Evolutionary conservation across 805 yeast genomes (phyloP), one percentile per base, ranked within the genome.

Genomic region (Cyberlindnera mississippiensis): DNA sequence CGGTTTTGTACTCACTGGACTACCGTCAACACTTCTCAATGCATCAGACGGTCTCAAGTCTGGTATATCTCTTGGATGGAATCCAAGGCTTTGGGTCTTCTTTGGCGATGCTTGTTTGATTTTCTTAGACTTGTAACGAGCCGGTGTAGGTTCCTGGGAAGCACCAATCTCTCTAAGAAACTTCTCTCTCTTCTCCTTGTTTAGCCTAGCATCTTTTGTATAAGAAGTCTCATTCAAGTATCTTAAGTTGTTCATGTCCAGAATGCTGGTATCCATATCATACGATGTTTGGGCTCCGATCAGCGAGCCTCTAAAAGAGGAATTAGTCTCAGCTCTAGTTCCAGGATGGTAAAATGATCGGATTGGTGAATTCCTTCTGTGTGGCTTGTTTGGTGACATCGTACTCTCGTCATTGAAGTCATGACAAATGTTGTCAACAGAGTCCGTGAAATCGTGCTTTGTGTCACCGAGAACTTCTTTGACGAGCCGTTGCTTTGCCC

Each of bases 151-250:
- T 6, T 29, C 27, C 1, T 42, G 45, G 3, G 41, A 28, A 2
- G 39, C 27, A 27, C 36, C 18, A 10, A 46, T 19, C 10, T 13
- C 28, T 3, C 36, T 15, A 10, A 53, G 28, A 26, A 51, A 46
- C 17, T 37, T 35, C 16, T 53, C 52, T n/a, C 57, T 45, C 24
- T 53, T 52, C 32, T 46, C 27, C 11, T 42, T 46, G 33, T 52
- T 53, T 12, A 24, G 20, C 17, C 34, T 28, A 6, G 34, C 6
- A 14, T 41, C 51, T 9, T 34, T 34, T 4, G 35, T 29, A 24
- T 37, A 50, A 0, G 41, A 33, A n/a, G 45, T 46, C 4, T 45
- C 44, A 17, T 55, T 49, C 26, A 51, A 33, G 33, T 45, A 52
- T 16, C 49, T 34, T 24, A 40, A 18, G 34, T 53, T 50, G 17